These are phyloP conservation scores for Pythium chondricola DNA, from an alignment of 352 stramenopile species.

Conservation along the genomic window DNA sequence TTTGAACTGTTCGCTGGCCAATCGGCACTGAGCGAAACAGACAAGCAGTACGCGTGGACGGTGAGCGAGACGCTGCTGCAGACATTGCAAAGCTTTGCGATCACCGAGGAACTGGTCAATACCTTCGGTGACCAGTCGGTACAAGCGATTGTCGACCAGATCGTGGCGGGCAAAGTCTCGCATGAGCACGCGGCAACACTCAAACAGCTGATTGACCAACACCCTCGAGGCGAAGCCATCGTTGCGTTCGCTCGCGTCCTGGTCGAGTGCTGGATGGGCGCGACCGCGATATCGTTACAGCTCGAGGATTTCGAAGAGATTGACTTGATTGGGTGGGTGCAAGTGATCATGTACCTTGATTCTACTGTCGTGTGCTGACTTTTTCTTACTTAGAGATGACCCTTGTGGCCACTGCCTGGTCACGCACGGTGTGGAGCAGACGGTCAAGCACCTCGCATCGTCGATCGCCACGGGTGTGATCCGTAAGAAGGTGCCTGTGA, in stretches of 20 bases:
- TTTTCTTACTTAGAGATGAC: constrained; percentile 28
- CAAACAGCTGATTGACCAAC: not conserved
- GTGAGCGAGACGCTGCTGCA: constrained; percentile 38
- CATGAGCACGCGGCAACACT: not conserved
- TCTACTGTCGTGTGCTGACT: not conserved
- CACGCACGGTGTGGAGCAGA: constrained; percentile 39
- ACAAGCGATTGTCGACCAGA: constrained; percentile 27
- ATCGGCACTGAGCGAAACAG: constrained; percentile 19
- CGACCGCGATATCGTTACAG: constrained; percentile 38
- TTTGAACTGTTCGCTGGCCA: constrained; percentile 38
- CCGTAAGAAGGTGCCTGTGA: constrained; percentile 5
- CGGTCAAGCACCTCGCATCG: constrained; percentile 28
- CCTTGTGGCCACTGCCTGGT: constrained; percentile 46
- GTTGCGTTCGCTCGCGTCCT: constrained; percentile 37
- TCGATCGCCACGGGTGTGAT: constrained; percentile 2
- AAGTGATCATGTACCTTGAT: not conserved
- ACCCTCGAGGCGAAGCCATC: constrained; percentile 5
- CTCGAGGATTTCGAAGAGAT: constrained; percentile 51
- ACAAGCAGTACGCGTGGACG: constrained; percentile 34
- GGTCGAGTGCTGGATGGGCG: constrained; percentile 57
- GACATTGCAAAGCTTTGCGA: constrained; percentile 32
- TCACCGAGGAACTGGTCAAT: constrained; percentile 3
- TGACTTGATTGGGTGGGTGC: constrained; percentile 41
- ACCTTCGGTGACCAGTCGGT: constrained; percentile 21
- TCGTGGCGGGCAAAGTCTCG: constrained; percentile 10